phyloP scores from a whole-genome alignment of 2,329 filamentous ascomycete genomes.

The Colletotrichum spaethianum region DNA sequence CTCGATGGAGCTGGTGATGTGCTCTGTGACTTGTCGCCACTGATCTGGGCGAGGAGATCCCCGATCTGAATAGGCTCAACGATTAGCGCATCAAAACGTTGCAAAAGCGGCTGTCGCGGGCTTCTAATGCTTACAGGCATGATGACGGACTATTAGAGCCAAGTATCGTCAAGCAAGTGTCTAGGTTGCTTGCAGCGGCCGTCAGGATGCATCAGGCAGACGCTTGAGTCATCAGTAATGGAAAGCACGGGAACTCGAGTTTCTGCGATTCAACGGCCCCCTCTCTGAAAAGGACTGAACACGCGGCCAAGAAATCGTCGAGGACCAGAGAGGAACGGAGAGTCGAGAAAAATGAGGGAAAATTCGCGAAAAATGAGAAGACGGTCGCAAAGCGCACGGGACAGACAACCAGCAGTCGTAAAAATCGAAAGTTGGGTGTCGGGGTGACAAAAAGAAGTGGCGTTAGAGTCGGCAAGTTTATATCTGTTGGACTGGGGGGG shows the following conservation, averaged over 20 bases:
- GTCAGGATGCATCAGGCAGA: slow-evolving; percentile 40
- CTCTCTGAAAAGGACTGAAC: slow-evolving; percentile 15
- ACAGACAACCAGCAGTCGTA: slow-evolving; percentile 14
- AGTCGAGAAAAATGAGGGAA: not conserved
- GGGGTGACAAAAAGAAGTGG: slow-evolving; percentile 34
- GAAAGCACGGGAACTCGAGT: slow-evolving; percentile 32
- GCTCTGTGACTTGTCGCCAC: slow-evolving; percentile 62
- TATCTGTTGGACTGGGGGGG: slow-evolving; percentile 38
- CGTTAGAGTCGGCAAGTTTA: slow-evolving; percentile 42
- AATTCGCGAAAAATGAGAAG: slow-evolving; percentile 25
- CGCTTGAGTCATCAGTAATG: slow-evolving; percentile 40
- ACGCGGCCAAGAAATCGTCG: slow-evolving; percentile 2
- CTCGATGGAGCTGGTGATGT: slow-evolving; percentile 53
- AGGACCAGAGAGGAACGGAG: not conserved
- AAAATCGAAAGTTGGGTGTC: slow-evolving; percentile 19
- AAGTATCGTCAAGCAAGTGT: slow-evolving; percentile 41
- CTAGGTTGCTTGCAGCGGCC: slow-evolving; percentile 40
- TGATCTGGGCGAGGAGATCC: slow-evolving; percentile 74
- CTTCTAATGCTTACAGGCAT: slow-evolving; percentile 42
- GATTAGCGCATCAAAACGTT: slow-evolving; percentile 17
- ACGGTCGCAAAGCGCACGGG: slow-evolving; percentile 19
- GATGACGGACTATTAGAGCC: slow-evolving; percentile 31
- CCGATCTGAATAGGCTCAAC: slow-evolving; percentile 54
- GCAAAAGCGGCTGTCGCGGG: not conserved
- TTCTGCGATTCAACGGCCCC: slow-evolving; percentile 35